Evolutionary conservation across 148 eudicot genomes (phyloP).

Genomic region (Mesembryanthemum crystallinum): DNA sequence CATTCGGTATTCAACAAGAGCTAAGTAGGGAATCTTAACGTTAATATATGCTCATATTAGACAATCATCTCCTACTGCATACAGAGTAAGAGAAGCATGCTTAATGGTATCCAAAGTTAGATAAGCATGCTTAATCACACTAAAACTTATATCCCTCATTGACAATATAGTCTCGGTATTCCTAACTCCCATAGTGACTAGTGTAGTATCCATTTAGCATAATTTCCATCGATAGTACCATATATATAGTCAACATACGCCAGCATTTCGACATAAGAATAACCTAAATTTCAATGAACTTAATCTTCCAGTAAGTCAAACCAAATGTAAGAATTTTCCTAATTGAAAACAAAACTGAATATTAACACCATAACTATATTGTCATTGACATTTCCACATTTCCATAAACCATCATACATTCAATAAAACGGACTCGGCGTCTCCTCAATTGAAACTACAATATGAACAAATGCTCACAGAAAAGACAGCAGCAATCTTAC

Average conservation of each 20-base stretch:
- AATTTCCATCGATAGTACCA: background rate
- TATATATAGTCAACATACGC: background rate
- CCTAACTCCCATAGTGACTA: too few species aligned
- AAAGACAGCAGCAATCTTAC: background rate
- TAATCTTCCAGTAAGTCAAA: background rate
- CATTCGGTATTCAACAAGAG: too few species aligned
- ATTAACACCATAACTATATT: too few species aligned
- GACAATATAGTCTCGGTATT: background rate
- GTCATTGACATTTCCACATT: background rate
- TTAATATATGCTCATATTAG: too few species aligned
- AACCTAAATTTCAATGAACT: background rate
- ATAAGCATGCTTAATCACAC: background rate
- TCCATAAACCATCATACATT: background rate
- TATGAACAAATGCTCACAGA: background rate
- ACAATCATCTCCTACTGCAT: background rate
- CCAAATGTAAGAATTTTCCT: background rate
- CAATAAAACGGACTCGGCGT: background rate
- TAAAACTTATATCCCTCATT: background rate
- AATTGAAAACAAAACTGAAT: background rate
- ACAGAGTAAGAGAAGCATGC: background rate
- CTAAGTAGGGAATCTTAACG: too few species aligned
- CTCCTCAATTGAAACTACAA: background rate
- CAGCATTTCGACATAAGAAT: background rate
- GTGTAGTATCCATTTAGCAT: background rate
- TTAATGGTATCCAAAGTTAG: background rate